phyloP scores from a whole-genome alignment of 768 basidiomycete species.

The Agaricus blazei region DNA sequence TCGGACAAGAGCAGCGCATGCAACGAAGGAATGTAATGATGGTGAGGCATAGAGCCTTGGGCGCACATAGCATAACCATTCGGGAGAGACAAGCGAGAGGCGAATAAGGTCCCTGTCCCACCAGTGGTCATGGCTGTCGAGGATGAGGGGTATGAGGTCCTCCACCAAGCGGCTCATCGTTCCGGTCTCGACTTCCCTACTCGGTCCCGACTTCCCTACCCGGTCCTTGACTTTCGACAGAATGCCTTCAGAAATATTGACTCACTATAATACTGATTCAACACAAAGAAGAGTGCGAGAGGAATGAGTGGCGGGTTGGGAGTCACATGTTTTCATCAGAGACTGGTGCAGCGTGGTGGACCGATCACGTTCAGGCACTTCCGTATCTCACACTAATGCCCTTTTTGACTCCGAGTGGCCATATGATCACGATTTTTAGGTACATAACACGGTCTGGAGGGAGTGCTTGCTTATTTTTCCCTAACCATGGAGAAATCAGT shows the following conservation, averaged over 20 bases:
- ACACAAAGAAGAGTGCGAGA: conserved; percentile 13
- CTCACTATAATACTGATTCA: not conserved
- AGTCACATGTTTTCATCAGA: not conserved
- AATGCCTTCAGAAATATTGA: no score
- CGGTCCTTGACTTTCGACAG: not conserved
- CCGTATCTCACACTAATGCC: no score
- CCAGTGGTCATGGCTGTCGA: conserved; percentile 45
- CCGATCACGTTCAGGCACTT: no score
- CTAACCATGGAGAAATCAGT: not conserved
- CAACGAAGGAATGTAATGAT: conserved; percentile 32
- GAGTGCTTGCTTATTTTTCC: not conserved
- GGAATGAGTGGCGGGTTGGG: conserved; percentile 9
- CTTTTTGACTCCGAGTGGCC: no score
- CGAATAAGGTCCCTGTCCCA: conserved; percentile 46
- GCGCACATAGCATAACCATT: conserved; percentile 40
- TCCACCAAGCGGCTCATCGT: conserved; percentile 31
- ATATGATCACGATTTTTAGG: no score
- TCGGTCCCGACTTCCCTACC: no score
- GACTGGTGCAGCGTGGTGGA: no score
- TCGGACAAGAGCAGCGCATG: conserved; percentile 36
- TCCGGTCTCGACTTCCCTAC: not conserved
- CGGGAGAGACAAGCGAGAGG: conserved; percentile 45
- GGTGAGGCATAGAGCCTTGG: conserved; percentile 42
- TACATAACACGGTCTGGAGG: no score
- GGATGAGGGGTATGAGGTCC: conserved; percentile 49